Evolutionary conservation across 768 basidiomycete species (phyloP), one percentile per base, ranked within the genome.

Genomic region (Lentinula sp.): DNA sequence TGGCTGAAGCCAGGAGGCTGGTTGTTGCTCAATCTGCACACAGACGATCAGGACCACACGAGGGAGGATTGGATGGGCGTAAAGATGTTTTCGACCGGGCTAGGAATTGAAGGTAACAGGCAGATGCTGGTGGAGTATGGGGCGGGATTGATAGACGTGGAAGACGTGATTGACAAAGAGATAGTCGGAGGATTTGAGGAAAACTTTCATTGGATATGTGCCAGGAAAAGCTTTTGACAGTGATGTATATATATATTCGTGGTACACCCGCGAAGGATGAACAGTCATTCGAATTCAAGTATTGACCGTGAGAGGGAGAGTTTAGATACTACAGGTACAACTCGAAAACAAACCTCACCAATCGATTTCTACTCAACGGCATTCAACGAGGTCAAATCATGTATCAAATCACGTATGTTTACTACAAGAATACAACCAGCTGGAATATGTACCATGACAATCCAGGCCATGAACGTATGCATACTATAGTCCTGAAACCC

Each of bases 1-100:
- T 72, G 72, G 72, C 46, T 73, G 39, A 70, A 67, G 61, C 66
- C 70, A 3, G 68, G 70, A 9, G 72, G 70, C 18, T 65, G 63
- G 61, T 46, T 72, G 8, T 60, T 72, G 49, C 64, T 61, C 18
- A 72, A 72, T 54, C 62, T 68, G 16, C 18, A 55, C 0, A 62
- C 51, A 4, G 61, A 63, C 0, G 68, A 68, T 32, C 66, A 66
- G 12, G 67, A 70, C 59, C 18, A 56, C 2, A 42, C 60, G 4
- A 43, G 57, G 16, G 67, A 68, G 46, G 68, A 69, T 35, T 72
- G 71, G 71, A 63, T 72, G 60, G 51, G 66, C 2, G 68, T 65
- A 16, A 70, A 28, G 6, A 70, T 72, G 68, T 72, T 67, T 57
- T 66, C 60, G 16, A 68, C 65, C 43, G 66, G 68, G 2, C 55